Conservation (phyloP, 768 basidiomycete genomes). For the Hypholoma sublateritium region DNA sequence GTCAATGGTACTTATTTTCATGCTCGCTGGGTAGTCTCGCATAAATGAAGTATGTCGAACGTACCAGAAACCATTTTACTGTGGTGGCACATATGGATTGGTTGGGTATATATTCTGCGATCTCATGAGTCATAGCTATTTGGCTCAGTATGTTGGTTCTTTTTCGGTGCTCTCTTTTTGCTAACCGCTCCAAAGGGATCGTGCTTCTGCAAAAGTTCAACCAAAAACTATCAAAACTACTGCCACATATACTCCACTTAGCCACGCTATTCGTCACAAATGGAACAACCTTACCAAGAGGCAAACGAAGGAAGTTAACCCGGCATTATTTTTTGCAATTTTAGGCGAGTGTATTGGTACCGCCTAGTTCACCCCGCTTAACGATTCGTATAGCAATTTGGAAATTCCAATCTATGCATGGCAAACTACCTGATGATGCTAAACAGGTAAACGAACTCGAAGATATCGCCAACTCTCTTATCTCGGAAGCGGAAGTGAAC, state of each 20-base stretch:
- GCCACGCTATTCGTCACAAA: constrained; percentile 60
- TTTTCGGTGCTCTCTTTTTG: neutral
- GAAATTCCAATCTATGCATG: constrained; percentile 70
- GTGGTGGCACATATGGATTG: constrained; percentile 90
- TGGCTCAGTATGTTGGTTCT: constrained; percentile 66
- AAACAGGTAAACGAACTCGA: constrained; percentile 56
- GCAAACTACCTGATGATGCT: constrained; percentile 53
- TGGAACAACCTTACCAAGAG: constrained; percentile 72
- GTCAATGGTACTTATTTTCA: neutral
- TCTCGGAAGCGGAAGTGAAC: constrained; percentile 67
- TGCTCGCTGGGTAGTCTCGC: constrained; percentile 47
- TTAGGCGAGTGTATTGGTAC: constrained; percentile 51
- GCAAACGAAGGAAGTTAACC: constrained; percentile 84
- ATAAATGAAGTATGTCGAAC: constrained; percentile 82
- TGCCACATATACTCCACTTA: constrained; percentile 64
- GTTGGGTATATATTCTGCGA: constrained; percentile 95
- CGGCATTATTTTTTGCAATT: constrained; percentile 67
- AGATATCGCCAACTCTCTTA: constrained; percentile 59
- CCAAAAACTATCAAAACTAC: constrained; percentile 60
- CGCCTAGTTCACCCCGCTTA: neutral
- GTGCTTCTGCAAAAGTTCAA: constrained; percentile 56
- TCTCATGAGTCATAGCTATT: constrained; percentile 82
- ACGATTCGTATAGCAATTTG: constrained; percentile 59
- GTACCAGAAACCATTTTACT: constrained; percentile 78
- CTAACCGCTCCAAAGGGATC: constrained; percentile 46